A percentile compares a stretch with the other conserved stretches of the same genome.
These are phyloP conservation scores for Rhinocladiella similis DNA, from an alignment of 2,329 filamentous ascomycete species.

Conservation along the genomic window DNA sequence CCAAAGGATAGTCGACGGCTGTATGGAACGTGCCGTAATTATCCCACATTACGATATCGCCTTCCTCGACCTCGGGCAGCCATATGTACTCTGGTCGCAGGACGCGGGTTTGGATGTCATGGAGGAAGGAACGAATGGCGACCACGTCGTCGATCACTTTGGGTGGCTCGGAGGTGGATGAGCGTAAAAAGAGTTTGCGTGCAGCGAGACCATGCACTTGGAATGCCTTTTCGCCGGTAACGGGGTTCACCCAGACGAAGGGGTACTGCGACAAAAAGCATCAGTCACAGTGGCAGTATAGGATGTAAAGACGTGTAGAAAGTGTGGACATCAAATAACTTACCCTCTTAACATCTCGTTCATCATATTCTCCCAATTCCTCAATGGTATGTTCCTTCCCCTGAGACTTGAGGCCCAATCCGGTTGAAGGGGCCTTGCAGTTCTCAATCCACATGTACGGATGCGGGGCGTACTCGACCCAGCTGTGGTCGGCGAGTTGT, in stretches of 20 bases:
- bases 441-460: slow-evolving; percentile 48
- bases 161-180: slow-evolving; percentile 35
- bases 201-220: slow-evolving; percentile 46
- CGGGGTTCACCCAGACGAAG: slow-evolving; percentile 50
- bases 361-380: slow-evolving; percentile 40
- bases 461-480: slow-evolving; percentile 49
- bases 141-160: slow-evolving; percentile 40
- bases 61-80: slow-evolving; percentile 41
- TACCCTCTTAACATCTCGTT: slow-evolving; percentile 37
- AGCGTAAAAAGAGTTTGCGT: slow-evolving; percentile 42
- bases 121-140: slow-evolving; percentile 39
- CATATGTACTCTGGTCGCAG: slow-evolving; percentile 46
- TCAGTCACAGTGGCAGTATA: no score
- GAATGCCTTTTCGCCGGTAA: slow-evolving; percentile 44
- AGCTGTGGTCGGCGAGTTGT: slow-evolving; percentile 43
- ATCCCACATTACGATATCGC: slow-evolving; percentile 49
- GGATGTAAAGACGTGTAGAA: no score
- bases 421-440: slow-evolving; percentile 43
- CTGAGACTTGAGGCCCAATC: slow-evolving; percentile 42
- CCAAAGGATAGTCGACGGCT: slow-evolving; percentile 45
- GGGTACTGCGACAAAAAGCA: slow-evolving; percentile 35
- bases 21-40: slow-evolving; percentile 47
- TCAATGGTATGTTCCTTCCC: slow-evolving; percentile 42
- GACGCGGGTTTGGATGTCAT: slow-evolving; percentile 41
- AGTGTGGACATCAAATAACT: neutral